These are phyloP conservation scores for Casuarina glauca DNA, from an alignment of 306 rosid genomes.

Conservation along the genomic window DNA sequence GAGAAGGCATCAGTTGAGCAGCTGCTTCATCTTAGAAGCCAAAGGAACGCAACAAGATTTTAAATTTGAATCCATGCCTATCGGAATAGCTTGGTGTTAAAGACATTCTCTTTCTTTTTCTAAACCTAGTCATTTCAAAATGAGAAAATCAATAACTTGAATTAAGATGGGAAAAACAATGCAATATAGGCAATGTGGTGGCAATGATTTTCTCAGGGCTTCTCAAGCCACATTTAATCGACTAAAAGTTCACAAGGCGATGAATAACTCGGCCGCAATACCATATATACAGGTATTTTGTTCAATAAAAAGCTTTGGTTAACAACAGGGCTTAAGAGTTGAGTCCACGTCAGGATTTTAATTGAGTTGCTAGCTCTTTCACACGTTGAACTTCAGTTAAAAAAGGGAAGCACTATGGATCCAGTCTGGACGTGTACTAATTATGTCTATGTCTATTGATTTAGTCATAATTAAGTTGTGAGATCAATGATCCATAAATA, in stretches of 20 bases:
- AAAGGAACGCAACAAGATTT: background rate
- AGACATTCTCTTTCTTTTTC: background rate
- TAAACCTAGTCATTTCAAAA: background rate
- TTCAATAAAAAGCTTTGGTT: background rate
- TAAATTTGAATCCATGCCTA: constrained; percentile 3
- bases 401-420: background rate
- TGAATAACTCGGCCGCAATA: background rate
- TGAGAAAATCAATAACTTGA: background rate
- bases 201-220: background rate
- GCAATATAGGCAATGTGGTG: background rate
- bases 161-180: background rate
- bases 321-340: constrained; percentile 2
- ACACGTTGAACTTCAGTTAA: background rate
- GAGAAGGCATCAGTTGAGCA: background rate
- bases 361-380: constrained; percentile 6
- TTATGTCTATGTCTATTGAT: background rate
- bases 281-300: background rate
- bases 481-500: background rate
- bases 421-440: background rate
- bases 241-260: background rate
- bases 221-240: background rate
- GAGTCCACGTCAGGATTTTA: constrained; percentile 1
- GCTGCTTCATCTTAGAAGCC: background rate
- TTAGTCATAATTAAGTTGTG: background rate
- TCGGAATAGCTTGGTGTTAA: constrained; percentile 2